Conservation (phyloP, 805 yeast species). For the Diddensiella caesifluorescens region DNA sequence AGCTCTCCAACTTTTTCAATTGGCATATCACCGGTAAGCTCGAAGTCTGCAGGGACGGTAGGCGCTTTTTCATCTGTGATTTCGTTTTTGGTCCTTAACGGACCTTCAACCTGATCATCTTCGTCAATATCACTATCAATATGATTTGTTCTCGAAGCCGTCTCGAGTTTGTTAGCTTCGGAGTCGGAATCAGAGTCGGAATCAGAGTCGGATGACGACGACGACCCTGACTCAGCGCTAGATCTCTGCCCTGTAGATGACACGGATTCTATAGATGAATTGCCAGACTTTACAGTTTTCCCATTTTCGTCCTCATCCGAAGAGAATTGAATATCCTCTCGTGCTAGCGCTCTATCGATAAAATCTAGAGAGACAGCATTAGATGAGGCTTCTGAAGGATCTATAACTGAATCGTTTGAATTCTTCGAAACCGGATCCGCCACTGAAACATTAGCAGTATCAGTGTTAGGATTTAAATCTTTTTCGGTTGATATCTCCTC, state of each 20-base stretch:
- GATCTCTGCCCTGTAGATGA: constrained; percentile 23
- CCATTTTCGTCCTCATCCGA: constrained; percentile 23
- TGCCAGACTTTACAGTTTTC: constrained; percentile 3
- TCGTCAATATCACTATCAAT: constrained; percentile 23
- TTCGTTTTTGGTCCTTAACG: constrained; percentile 78
- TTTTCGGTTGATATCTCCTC: too few species aligned
- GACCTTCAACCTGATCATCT: constrained; percentile 39
- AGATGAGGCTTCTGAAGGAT: too few species aligned
- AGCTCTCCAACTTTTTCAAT: constrained; percentile 70
- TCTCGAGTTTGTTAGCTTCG: constrained; percentile 17
- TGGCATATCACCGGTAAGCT: constrained; percentile 53
- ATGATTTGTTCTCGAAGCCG: constrained; percentile 12
- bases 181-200: constrained; percentile 25
- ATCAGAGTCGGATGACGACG: constrained; percentile 25
- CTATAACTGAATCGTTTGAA: too few species aligned
- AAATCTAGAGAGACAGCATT: constrained; percentile 16
- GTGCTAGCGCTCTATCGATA: constrained; percentile 19
- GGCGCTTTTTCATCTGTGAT: constrained; percentile 62
- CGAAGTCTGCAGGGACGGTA: constrained; percentile 59
- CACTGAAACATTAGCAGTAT: too few species aligned
- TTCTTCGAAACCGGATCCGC: too few species aligned
- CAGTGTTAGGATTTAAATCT: too few species aligned
- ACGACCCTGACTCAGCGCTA: constrained; percentile 24
- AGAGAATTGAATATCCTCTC: constrained; percentile 14
- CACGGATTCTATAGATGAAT: constrained; percentile 1